Conservation (phyloP, 345 rosid genomes). For the Hibiscus trionum region DNA sequence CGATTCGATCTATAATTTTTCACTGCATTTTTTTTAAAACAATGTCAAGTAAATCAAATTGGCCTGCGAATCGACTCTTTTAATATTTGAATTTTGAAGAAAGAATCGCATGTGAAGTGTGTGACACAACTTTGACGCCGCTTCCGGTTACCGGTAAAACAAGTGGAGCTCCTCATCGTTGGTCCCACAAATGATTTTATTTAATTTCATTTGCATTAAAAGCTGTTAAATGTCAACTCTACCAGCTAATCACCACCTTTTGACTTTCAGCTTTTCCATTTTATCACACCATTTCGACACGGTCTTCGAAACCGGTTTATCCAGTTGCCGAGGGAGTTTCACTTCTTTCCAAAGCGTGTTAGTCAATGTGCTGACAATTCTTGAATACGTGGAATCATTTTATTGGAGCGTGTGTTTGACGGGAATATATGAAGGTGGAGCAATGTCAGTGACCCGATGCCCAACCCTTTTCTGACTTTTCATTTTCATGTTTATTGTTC, state of each 20-base stretch:
- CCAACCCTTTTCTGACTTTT: conserved; percentile 5
- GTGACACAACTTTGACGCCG: conserved; percentile 33
- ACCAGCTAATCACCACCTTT: conserved; percentile 31
- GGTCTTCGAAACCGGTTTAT: conserved; percentile 22
- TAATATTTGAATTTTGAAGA: not conserved
- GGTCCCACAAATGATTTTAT: conserved; percentile 25
- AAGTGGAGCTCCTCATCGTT: not conserved
- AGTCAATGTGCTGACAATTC: conserved; percentile 28
- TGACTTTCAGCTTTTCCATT: conserved; percentile 25
- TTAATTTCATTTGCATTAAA: conserved; percentile 25
- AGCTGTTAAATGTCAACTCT: conserved; percentile 52
- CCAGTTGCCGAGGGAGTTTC: conserved; percentile 19
- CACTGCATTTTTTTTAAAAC: too few relatives aligned
- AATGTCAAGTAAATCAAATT: too few relatives aligned
- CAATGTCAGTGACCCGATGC: conserved; percentile 22
- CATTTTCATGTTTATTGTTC: not conserved
- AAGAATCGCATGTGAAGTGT: conserved; percentile 44
- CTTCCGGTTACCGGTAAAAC: conserved; percentile 41
- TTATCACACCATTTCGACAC: conserved; percentile 16
- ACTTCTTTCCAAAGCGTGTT: not conserved
- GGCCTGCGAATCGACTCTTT: too few relatives aligned
- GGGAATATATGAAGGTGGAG: conserved; percentile 8
- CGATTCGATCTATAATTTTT: too few relatives aligned
- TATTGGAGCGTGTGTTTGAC: conserved; percentile 26
- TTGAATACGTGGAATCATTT: conserved; percentile 18